Percentiles rank a stretch among this genome's conserved stretches.
phyloP scores from a whole-genome alignment of 345 rosid genomes.

The Populus euphratica region DNA sequence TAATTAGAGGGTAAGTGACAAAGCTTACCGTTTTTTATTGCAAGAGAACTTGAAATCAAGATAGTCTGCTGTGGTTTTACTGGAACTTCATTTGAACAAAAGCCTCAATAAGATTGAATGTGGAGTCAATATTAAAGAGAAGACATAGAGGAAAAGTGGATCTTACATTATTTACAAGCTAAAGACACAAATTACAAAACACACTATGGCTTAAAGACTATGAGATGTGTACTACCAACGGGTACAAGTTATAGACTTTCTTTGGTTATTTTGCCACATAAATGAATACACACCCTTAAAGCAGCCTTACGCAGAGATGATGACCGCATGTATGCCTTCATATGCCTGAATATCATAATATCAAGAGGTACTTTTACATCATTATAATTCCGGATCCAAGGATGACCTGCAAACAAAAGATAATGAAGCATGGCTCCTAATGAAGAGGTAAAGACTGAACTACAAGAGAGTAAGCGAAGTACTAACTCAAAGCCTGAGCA shows the following conservation, averaged over 20 bases:
- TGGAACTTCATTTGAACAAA: background rate
- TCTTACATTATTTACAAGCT: background rate
- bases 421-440: constrained; percentile 13
- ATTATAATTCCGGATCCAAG: constrained; percentile 63
- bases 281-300: constrained; percentile 57
- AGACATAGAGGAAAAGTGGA: background rate
- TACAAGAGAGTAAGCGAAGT: constrained; percentile 18
- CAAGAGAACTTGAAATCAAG: background rate
- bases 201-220: no score
- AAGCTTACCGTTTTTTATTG: background rate
- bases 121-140: background rate
- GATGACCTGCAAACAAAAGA: constrained; percentile 62
- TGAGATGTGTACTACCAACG: no score
- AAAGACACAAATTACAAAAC: no score
- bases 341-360: constrained; percentile 60
- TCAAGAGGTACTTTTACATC: constrained; percentile 69
- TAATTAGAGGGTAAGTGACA: background rate
- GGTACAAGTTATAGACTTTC: no score
- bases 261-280: background rate
- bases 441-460: constrained; percentile 8
- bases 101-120: background rate
- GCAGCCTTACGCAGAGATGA: constrained; percentile 92
- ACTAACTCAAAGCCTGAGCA: constrained; percentile 88
- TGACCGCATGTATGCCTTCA: constrained; percentile 75
- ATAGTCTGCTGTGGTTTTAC: background rate